Base-by-base conservation (phyloP, 495 filamentous ascomycete genomes). In the Letharia lupina region DNA sequence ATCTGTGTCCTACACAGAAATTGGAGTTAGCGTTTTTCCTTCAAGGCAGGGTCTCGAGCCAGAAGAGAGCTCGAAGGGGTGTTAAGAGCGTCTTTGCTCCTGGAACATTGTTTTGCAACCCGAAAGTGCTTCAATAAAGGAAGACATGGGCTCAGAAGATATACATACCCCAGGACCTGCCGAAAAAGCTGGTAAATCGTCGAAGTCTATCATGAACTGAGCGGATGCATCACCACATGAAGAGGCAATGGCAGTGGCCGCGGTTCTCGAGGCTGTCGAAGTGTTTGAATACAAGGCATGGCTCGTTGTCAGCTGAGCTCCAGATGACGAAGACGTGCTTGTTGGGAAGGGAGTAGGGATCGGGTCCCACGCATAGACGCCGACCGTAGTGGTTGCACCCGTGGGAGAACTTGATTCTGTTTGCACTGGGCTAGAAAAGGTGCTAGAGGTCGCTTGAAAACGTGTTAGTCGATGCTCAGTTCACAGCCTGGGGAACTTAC, bases 141-240 rank as follows among this genome's bases (percentile, higher is more conserved):
- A 23, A 48, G 45, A 52, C 4, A 0, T 52, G 48, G 28, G 23
- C 48, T 48, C n/a, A 9, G n/a, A 8, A 50, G 10, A 15, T 10
- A 23, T 52, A 52, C 48, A 52, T 56, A 56, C 52, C 28, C 65
- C 57, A 31, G 50, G 42, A 52, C 23, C 66, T 65, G 62, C 50
- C 3, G 65, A 68, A 44, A 73, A 74, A n/a, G 65, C 33, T n/a
- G 72, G 72, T 40, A 73, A 42, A 64, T 73, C 71, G 54, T 74
- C 71, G 42, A 73, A 74, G 67, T 74, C 35, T 4, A 68, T 50
- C 15, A 35, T 13, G 35, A 50, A 61, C 39, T 39, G 48, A 35
- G 65, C 61, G 33, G 52, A 44, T 44, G 52, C 18, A 37, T 60
- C 20, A 61, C 35, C 31, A 31, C 57, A 67, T 20, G 63, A 56